These are phyloP conservation scores for Eucalyptus erythrocorys DNA, from an alignment of 345 rosid species.

Conservation along the genomic window DNA sequence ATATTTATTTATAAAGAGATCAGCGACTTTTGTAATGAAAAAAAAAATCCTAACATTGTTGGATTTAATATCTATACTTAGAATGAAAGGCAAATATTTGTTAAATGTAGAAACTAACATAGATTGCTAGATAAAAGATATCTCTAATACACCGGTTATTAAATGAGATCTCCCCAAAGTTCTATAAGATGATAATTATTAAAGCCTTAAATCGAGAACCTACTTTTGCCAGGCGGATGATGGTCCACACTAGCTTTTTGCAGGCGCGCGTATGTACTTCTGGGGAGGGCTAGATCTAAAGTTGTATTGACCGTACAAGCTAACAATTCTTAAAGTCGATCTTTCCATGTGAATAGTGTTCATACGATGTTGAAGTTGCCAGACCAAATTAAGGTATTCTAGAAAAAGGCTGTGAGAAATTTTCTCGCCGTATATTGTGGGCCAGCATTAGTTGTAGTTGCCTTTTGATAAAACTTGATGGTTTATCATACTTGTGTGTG, in stretches of 20 bases:
- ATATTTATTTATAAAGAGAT: neutral
- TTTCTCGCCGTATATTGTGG: neutral
- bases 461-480: neutral
- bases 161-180: no score
- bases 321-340: neutral
- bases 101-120: no score
- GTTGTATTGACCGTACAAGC: neutral
- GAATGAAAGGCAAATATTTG: no score
- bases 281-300: neutral
- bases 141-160: no score
- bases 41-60: no score
- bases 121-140: no score
- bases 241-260: no score
- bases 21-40: rapidly evolving
- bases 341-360: neutral
- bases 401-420: neutral
- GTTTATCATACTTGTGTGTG: neutral
- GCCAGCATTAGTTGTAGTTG: neutral
- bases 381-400: neutral
- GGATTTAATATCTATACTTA: no score
- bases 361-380: neutral
- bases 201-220: no score
- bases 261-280: no score
- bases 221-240: no score
- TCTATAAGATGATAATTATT: no score